These are phyloP conservation scores for Aspergillus olivimuriae DNA, from an alignment of 495 filamentous ascomycete species.

Conservation along the genomic window DNA sequence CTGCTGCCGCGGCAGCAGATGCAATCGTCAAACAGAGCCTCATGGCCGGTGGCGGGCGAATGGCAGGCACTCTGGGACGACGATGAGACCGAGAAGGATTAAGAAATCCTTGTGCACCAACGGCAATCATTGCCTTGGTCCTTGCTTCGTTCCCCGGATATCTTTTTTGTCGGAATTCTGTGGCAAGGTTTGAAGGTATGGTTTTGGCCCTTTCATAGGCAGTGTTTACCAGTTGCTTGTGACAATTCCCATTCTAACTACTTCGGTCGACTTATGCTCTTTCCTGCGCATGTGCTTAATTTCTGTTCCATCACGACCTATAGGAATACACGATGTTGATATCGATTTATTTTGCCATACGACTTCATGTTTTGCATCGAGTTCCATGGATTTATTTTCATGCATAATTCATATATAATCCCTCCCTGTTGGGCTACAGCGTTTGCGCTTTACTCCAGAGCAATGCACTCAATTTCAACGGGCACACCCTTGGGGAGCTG, in stretches of 20 bases:
- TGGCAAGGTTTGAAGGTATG: no score
- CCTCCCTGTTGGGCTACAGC: background rate
- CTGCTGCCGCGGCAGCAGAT: no score
- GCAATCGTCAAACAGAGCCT: slow-evolving; percentile 93
- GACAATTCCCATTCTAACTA: slow-evolving; percentile 9
- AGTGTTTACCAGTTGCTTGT: no score
- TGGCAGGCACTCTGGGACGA: slow-evolving; percentile 49
- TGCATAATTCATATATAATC: slow-evolving; percentile 2
- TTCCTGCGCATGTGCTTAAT: slow-evolving; percentile 1
- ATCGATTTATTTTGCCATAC: no score
- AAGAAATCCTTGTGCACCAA: no score
- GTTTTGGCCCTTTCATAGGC: slow-evolving; percentile 4
- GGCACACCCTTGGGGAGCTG: slow-evolving; percentile 85
- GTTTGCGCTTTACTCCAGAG: slow-evolving; percentile 40
- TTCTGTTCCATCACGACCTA: background rate
- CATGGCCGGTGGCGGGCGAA: slow-evolving; percentile 59
- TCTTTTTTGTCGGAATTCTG: no score
- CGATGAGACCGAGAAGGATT: slow-evolving; percentile 19
- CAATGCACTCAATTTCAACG: slow-evolving; percentile 88
- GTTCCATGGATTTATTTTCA: slow-evolving; percentile 2
- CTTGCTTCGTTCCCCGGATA: no score
- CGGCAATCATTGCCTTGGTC: no score
- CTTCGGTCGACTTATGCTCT: slow-evolving; percentile 5
- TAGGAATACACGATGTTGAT: background rate
- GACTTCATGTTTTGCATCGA: no score